Base-by-base conservation (phyloP, 2,329 filamentous ascomycete species). In the Pseudogymnoascus sp. region DNA sequence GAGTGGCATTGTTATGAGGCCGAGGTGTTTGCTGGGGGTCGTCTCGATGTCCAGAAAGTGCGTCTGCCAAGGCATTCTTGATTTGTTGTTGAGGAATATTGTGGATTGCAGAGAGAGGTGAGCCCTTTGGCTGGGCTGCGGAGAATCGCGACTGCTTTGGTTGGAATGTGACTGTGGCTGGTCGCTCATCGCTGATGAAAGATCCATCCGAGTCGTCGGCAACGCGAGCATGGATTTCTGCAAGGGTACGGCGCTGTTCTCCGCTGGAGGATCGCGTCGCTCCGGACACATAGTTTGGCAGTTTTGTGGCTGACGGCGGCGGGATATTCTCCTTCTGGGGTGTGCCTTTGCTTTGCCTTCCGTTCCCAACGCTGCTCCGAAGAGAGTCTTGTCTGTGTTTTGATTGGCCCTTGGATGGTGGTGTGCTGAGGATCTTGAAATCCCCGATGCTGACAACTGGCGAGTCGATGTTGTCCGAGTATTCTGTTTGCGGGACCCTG, bases 91-190 rank as follows among this genome's bases (percentile, higher is more conserved):
- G 61, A 26, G 16, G 65, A 63, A 35, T 60, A 61, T 63, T 65
- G 64, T 59, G 71, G 13, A 72, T 71, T 31, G 76, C 72, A 63
- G 75, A 70, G 56, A 77, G 71, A 1, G 77, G 78, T 31, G 76
- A 73, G 62, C 80, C 76, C n/a, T 73, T 72, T 62, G 69, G 71
- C 61, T 73, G 70, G 10, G 67, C 65, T 61, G 75, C 77, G 35
- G 77, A 77, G 72, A 86, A 87, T 56, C 84, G 82, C 42, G 83
- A 84, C 67, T 79, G 82, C 62, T 77, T 77, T 62, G 79, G 76
- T 59, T 76, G 77, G 26, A 75, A 72, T 6, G 74, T 74, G 33
- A 76, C 65, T 7, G 73, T 76, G 1, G 76, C 73, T 19, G 61
- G 79, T 31, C 80, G 75, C 59, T 82, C 80, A 42, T 83, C 78